Percentiles rank a stretch among this genome's conserved stretches.
These are phyloP conservation scores for Austroboletus niveus DNA, from an alignment of 1,284 basidiomycete genomes.

Conservation along the genomic window DNA sequence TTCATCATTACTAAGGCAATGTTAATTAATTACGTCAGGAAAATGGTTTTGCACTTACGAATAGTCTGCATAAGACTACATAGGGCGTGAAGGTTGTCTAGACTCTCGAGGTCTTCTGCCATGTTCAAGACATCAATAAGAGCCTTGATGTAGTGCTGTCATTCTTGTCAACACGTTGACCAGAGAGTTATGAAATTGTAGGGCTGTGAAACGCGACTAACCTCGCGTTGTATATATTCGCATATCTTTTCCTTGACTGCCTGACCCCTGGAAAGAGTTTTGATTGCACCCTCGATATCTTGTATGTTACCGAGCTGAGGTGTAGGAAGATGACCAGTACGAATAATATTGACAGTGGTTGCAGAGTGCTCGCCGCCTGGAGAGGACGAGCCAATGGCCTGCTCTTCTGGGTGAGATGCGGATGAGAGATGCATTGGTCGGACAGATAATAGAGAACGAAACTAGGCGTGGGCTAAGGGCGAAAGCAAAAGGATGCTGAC, in stretches of 20 bases:
- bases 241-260: conserved; percentile 76
- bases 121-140: conserved; percentile 82
- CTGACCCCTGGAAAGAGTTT: conserved; percentile 62
- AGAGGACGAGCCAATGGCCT: conserved; percentile 51
- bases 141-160: conserved; percentile 84
- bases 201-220: conserved; percentile 35
- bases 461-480: conserved; percentile 12
- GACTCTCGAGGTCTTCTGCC: conserved; percentile 90
- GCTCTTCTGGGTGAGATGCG: conserved; percentile 41
- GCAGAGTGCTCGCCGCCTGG: conserved; percentile 59
- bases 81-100: conserved; percentile 86
- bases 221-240: conserved; percentile 78
- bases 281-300: conserved; percentile 77
- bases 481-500: conserved; percentile 37
- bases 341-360: conserved; percentile 61
- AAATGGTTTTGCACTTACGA: conserved; percentile 52
- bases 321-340: conserved; percentile 66
- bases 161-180: conserved; percentile 12
- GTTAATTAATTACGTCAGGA: conserved; percentile 18
- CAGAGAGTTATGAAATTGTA: not conserved
- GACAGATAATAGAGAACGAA: conserved; percentile 5
- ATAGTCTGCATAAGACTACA: conserved; percentile 96
- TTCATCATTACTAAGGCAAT: conserved; percentile 82
- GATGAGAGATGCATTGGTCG: conserved; percentile 16
- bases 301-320: conserved; percentile 70